Conservation (phyloP, 306 rosid species). For the Carpinus viminea region DNA sequence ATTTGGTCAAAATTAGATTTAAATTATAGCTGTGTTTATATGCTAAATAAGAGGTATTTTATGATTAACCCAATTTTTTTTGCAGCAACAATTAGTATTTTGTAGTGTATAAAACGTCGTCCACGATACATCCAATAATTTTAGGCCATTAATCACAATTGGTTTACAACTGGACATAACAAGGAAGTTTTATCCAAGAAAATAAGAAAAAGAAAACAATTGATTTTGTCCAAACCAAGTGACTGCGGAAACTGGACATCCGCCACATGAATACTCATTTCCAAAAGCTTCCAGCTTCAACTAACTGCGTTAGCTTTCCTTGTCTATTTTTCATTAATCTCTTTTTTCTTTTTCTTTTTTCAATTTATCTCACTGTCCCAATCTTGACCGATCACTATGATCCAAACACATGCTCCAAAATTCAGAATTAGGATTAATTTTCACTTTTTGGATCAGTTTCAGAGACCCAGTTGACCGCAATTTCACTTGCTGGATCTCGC, state of each 20-base stretch:
- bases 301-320: background rate
- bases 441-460: conserved; percentile 1
- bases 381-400: background rate
- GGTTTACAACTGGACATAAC: too few relatives aligned
- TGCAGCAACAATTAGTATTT: too few relatives aligned
- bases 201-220: too few relatives aligned
- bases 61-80: too few relatives aligned
- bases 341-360: background rate
- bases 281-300: background rate
- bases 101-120: too few relatives aligned
- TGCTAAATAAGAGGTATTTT: too few relatives aligned
- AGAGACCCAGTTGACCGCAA: conserved; percentile 5
- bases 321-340: too few relatives aligned
- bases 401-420: background rate
- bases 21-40: too few relatives aligned
- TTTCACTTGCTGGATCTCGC: background rate
- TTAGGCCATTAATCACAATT: too few relatives aligned
- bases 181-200: background rate
- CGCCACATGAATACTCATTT: background rate
- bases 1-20: too few relatives aligned
- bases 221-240: background rate
- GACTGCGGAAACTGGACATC: background rate
- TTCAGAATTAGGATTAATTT: background rate
- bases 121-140: too few relatives aligned
- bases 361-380: background rate